A percentile compares a stretch with the other conserved stretches of the same genome.
These are phyloP conservation scores for Filobasidium wieringae DNA, from an alignment of 768 basidiomycete genomes.

Conservation along the genomic window DNA sequence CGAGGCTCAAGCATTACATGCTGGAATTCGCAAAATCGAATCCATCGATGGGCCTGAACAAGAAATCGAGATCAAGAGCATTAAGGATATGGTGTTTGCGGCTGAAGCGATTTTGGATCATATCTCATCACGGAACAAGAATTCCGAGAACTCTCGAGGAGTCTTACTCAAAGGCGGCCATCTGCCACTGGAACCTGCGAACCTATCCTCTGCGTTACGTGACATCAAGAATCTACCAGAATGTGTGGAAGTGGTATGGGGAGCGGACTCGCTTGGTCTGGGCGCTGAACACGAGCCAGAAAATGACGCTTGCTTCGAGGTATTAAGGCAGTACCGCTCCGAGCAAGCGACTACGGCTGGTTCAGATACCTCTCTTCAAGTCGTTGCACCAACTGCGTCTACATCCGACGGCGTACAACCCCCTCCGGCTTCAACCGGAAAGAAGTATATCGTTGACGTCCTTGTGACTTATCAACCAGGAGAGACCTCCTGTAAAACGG, in stretches of 20 bases:
- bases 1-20: slow-evolving; percentile 58
- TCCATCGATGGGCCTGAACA: slow-evolving; percentile 43
- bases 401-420: neutral
- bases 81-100: neutral
- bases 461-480: slow-evolving; percentile 14
- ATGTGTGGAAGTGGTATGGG: neutral
- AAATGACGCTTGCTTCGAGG: slow-evolving; percentile 23
- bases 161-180: slow-evolving; percentile 84
- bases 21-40: slow-evolving; percentile 44
- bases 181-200: slow-evolving; percentile 41
- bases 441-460: slow-evolving; percentile 33
- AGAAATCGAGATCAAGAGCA: neutral
- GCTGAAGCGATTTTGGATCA: neutral
- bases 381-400: neutral
- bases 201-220: slow-evolving; percentile 49
- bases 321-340: slow-evolving; percentile 16
- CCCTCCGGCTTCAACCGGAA: slow-evolving; percentile 29
- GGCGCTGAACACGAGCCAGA: slow-evolving; percentile 16
- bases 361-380: neutral
- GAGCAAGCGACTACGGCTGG: too few relatives aligned
- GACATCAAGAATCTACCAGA: slow-evolving; percentile 15
- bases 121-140: too few relatives aligned
- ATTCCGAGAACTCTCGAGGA: slow-evolving; percentile 30
- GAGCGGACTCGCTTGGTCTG: neutral
- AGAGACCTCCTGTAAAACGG: neutral